Base-by-base conservation (phyloP, 306 rosid species). In the Inga laurina region DNA sequence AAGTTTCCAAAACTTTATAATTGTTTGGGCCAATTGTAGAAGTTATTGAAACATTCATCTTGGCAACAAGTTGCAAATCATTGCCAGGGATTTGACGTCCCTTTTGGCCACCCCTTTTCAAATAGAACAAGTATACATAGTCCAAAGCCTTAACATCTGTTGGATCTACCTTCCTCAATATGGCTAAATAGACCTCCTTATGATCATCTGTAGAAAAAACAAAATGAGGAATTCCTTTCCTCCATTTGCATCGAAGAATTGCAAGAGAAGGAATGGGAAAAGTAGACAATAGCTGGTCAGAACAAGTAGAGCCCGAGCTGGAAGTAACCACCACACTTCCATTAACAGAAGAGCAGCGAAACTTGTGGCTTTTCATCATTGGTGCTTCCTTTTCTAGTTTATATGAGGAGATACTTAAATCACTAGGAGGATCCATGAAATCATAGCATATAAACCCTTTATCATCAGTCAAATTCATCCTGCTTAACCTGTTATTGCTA, bases 41-140 rank as follows among this genome's bases (percentile, higher is more conserved):
- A 75, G 90, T 90, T 21, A 91, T 87, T 2, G 93, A 89, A 68
- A 92, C 99, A 77, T 86, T 86, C 99, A 97, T 94, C 91, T 90
- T 97, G 52, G 95, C 99, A 45, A 90, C 92, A 19, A 91, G 89
- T 24, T 79, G 88, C 48, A 88, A 90, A 77, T 82, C 86, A 18
- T 75, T 64, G 24, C 86, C 83, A 14, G 77, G 74, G 85, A 80
- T 77, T 45, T 84, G 84, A 4, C 37, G 82, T 54, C 90, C 84
- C 87, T 91, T 92, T 56, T 78, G 94, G 75, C 89, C 77, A 39
- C 82, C 82, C 87, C 89, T 90, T 35, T 83, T 76, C 41, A 88
- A 85, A 81, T 88, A 88, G 65, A 92, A 89, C 79, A 85, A 70
- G 85, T 89, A 90, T 19, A 87, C 48, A 62, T 89, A 89, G 77